These are phyloP conservation scores for Aureobasidium lini DNA, from an alignment of 2,329 filamentous ascomycete genomes.

Conservation along the genomic window DNA sequence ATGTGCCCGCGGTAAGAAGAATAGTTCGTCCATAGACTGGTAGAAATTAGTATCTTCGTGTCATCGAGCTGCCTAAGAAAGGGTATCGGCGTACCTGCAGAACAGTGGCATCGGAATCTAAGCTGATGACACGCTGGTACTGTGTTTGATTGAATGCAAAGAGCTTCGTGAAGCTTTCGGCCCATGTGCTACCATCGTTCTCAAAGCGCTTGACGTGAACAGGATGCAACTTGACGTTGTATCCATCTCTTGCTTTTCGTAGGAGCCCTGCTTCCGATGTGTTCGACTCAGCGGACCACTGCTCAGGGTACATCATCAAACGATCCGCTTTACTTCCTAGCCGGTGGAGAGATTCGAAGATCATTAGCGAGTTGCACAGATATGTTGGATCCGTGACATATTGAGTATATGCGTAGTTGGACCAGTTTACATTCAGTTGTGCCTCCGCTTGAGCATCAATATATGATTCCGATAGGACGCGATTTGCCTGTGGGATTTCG, in stretches of 20 bases:
- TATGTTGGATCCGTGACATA: slow-evolving; percentile 38
- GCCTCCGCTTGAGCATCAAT: too few relatives aligned
- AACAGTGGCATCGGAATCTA: slow-evolving; percentile 59
- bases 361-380: slow-evolving; percentile 38
- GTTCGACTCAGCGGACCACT: slow-evolving; percentile 24
- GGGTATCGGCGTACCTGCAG: slow-evolving; percentile 33
- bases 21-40: slow-evolving; percentile 61
- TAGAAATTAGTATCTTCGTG: slow-evolving; percentile 50
- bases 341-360: slow-evolving; percentile 36
- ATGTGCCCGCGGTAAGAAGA: slow-evolving; percentile 53
- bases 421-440: too few relatives aligned
- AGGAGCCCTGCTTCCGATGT: slow-evolving; percentile 18
- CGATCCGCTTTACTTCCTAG: slow-evolving; percentile 39
- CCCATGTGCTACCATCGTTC: slow-evolving; percentile 45
- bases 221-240: slow-evolving; percentile 44
- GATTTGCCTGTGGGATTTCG: too few relatives aligned
- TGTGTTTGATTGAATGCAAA: slow-evolving; percentile 60
- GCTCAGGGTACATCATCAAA: slow-evolving; percentile 37
- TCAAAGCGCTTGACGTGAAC: slow-evolving; percentile 31
- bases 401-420: slow-evolving; percentile 35
- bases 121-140: slow-evolving; percentile 50
- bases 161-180: slow-evolving; percentile 59
- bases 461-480: too few relatives aligned
- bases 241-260: slow-evolving; percentile 37
- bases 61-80: slow-evolving; percentile 39